Conservation (phyloP, 2,329 filamentous ascomycete genomes). For the Fusarium abutilonis region DNA sequence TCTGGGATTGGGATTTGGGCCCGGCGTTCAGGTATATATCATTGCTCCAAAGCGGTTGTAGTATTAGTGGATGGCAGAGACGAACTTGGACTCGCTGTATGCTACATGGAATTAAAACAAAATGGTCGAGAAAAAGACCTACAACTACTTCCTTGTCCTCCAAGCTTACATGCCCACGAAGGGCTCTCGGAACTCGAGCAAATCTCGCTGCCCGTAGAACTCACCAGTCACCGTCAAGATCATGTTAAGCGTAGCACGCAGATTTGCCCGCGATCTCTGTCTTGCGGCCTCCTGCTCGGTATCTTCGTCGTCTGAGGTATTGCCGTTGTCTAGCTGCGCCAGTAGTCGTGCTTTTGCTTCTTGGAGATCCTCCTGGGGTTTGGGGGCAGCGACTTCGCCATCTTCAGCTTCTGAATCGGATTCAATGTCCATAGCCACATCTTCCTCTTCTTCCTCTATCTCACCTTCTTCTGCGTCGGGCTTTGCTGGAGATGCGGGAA, state of each 20-base stretch:
- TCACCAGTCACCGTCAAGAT: slow-evolving; percentile 88
- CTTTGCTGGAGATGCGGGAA: slow-evolving; percentile 10
- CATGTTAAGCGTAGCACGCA: slow-evolving; percentile 86
- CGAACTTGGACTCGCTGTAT: slow-evolving; percentile 27
- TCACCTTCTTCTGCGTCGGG: slow-evolving; percentile 42
- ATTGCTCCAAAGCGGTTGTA: slow-evolving; percentile 36
- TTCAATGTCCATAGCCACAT: slow-evolving; percentile 57
- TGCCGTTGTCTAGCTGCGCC: slow-evolving; percentile 52
- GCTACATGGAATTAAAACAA: slow-evolving; percentile 24
- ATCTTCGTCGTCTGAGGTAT: slow-evolving; percentile 42
- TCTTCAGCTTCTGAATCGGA: slow-evolving; percentile 52
- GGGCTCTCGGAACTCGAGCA: slow-evolving; percentile 78
- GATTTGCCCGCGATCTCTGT: slow-evolving; percentile 58
- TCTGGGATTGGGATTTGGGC: slow-evolving; percentile 30
- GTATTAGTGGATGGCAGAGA: slow-evolving; percentile 21
- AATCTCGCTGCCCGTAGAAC: slow-evolving; percentile 87
- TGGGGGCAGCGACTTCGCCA: slow-evolving; percentile 45
- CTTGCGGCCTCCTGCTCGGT: slow-evolving; percentile 43
- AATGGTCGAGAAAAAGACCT: slow-evolving; percentile 21
- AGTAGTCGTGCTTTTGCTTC: slow-evolving; percentile 61
- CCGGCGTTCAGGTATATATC: slow-evolving; percentile 37
- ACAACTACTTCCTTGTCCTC: slow-evolving; percentile 5
- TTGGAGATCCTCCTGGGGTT: slow-evolving; percentile 54
- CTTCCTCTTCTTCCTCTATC: slow-evolving; percentile 46
- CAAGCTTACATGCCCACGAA: slow-evolving; percentile 58